These are phyloP conservation scores for Pedinophyceae sp. DNA, from an alignment of 139 green algal genomes.

Conservation along the genomic window DNA sequence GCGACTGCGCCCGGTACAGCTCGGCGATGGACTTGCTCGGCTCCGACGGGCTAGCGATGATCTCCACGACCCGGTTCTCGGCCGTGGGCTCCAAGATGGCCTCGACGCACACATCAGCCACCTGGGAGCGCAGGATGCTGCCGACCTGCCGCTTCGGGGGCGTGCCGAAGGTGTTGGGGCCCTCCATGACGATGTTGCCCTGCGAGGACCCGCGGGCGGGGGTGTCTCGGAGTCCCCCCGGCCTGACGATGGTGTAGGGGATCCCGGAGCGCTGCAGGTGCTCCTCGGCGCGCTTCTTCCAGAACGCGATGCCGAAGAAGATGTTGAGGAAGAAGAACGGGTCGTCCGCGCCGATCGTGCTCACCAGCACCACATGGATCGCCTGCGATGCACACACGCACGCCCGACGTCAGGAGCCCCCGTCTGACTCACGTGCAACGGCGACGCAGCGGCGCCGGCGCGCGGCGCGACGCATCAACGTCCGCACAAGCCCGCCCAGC, in stretches of 20 bases:
- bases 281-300: slow-evolving; percentile 5
- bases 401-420: too few relatives aligned
- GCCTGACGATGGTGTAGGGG: background rate
- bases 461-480: too few relatives aligned
- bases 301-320: slow-evolving; percentile 1
- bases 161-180: background rate
- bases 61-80: slow-evolving; percentile 1
- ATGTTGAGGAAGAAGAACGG: background rate
- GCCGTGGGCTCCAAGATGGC: background rate
- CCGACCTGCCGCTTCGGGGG: background rate
- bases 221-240: background rate
- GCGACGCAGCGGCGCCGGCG: too few relatives aligned
- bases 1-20: too few relatives aligned
- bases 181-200: background rate
- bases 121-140: slow-evolving; percentile 3
- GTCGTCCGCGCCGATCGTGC: background rate
- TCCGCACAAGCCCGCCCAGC: too few relatives aligned
- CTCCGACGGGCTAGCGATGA: too few relatives aligned
- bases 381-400: too few relatives aligned
- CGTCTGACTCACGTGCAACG: too few relatives aligned
- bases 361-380: background rate
- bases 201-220: background rate
- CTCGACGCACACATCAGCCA: background rate
- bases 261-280: background rate
- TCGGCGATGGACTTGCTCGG: too few relatives aligned